Conservation (phyloP, 139 green algal species). For the Astrephomene gubernaculifera region DNA sequence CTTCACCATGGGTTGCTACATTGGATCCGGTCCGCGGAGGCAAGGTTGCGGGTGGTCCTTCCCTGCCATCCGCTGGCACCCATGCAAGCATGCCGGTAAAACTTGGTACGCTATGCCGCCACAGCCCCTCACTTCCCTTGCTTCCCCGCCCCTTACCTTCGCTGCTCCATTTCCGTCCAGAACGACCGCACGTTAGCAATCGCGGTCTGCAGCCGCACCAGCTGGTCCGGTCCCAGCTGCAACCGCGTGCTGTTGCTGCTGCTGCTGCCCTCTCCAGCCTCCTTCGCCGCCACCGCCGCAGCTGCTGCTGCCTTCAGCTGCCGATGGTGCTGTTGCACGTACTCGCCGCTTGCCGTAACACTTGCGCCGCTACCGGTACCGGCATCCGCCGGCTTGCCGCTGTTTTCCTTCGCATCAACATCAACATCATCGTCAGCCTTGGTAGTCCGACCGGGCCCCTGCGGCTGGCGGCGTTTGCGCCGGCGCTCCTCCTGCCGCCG, state of each 20-base stretch:
- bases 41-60: too few relatives aligned
- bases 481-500: not conserved
- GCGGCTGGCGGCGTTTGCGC: not conserved
- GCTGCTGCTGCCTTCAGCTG: too few relatives aligned
- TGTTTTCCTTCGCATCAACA: too few relatives aligned
- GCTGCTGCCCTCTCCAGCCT: not conserved
- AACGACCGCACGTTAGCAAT: not conserved
- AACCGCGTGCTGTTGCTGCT: not conserved
- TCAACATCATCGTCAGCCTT: not conserved
- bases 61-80: too few relatives aligned
- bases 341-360: not conserved
- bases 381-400: not conserved
- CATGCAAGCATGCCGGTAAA: too few relatives aligned
- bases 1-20: too few relatives aligned
- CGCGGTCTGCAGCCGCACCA: not conserved
- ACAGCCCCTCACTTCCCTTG: too few relatives aligned
- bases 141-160: not conserved
- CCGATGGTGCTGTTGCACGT: not conserved
- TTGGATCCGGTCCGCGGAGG: too few relatives aligned
- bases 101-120: too few relatives aligned
- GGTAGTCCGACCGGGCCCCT: not conserved
- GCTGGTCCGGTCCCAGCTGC: not conserved
- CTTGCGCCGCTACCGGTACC: too few relatives aligned
- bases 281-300: not conserved
- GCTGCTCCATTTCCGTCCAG: constrained; percentile 14